Base-by-base conservation (phyloP, 1,284 basidiomycete genomes). In the Leccinum fuscescens region DNA sequence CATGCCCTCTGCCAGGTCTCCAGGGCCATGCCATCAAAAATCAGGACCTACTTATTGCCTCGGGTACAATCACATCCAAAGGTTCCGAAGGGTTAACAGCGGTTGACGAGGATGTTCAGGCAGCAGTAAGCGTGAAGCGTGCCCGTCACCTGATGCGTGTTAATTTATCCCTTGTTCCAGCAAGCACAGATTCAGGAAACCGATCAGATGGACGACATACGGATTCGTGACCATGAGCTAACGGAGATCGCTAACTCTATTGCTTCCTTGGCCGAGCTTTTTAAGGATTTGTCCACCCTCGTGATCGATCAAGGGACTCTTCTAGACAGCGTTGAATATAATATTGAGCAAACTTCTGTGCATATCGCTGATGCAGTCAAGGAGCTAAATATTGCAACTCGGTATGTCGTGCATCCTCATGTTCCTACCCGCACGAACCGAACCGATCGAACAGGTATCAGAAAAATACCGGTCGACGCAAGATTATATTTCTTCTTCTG, bases 291-390 rank as follows among this genome's bases (percentile, higher is more conserved):
- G 44, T 91, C 90, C 22, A 85, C 83, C 44, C 84, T 99, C 62
- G 94, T 99, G 59, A 98, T 99, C 65, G 97, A 99, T 75, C 97
- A 99, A 73, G 97, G 97, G 11, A 98, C 96, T 8, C 84, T 99
- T 57, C 82, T 99, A 59, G 97, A 99, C 76, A 92, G 93, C 46
- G 87, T 99, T 59, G 97, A 99, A 76, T 99, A 94, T 77, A 99
- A 99, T 73, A 93, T 99, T 59, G 94, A 98, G 73, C 89, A 92
- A 74, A 94, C 96, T 20, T 88, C 89, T 6, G 84, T 84, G 22
- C 85, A 94, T 59, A 83, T 97, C 73, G 76, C 87, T 59, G 92
- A 92, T 42, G 94, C 96, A 4, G 94, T 92, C 24, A 84, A 86
- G 67, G 94, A 98, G 68, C 80, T 99, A 49, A 80, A 89, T 58